Conservation (phyloP, 495 filamentous ascomycete genomes). For the Viridothelium virens region DNA sequence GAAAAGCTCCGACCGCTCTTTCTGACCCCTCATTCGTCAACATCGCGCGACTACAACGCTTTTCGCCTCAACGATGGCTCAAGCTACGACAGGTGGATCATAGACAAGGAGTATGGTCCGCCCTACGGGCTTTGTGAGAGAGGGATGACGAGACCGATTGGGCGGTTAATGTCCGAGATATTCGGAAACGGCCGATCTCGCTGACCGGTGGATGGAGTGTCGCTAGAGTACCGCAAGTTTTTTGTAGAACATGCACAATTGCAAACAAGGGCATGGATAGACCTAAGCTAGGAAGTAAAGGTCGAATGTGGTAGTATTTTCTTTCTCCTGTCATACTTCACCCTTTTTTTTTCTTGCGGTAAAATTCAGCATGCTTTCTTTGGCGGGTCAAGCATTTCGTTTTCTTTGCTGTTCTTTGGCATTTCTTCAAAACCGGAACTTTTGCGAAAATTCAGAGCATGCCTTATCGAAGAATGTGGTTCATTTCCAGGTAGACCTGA, state of each 20-base stretch:
- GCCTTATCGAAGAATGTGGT: neutral
- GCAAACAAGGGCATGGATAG: too few relatives aligned
- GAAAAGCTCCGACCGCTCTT: too few relatives aligned
- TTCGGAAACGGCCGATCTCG: neutral
- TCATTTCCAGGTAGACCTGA: neutral
- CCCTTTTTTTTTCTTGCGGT: neutral
- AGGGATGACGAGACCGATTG: neutral
- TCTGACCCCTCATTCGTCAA: too few relatives aligned
- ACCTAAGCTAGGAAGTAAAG: too few relatives aligned
- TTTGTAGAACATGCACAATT: neutral
- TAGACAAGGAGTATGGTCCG: too few relatives aligned
- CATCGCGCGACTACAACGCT: too few relatives aligned
- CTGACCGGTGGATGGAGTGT: neutral
- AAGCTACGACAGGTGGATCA: too few relatives aligned
- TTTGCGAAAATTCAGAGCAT: neutral
- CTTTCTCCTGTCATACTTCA: neutral
- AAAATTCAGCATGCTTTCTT: conserved; percentile 1
- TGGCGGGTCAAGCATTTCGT: neutral
- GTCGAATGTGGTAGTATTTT: too few relatives aligned
- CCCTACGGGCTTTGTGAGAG: neutral
- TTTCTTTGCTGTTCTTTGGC: conserved; percentile 7
- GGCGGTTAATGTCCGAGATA: neutral
- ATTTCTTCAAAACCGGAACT: neutral
- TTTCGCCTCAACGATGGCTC: too few relatives aligned
- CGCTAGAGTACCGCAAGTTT: neutral